These are phyloP conservation scores for Pseudoscleropodium purum DNA, from an alignment of 225 moss, liverwort and hornwort species.

Conservation along the genomic window DNA sequence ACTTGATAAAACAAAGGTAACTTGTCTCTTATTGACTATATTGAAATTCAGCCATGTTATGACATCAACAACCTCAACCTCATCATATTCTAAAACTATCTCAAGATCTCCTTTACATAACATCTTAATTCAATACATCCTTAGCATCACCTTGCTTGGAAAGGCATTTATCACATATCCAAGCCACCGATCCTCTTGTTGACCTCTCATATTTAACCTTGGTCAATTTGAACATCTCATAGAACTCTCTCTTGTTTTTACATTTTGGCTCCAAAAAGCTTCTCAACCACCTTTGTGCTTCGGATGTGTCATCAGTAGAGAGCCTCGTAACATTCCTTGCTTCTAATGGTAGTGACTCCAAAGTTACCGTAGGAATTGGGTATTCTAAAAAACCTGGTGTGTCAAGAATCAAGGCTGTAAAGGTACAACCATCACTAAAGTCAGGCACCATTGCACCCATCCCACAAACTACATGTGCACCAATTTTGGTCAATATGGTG, in stretches of 20 bases:
- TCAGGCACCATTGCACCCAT: not conserved
- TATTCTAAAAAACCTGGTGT: accelerated
- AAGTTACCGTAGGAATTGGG: accelerated
- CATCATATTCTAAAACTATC: not conserved
- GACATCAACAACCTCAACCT: not conserved
- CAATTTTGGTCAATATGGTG: not conserved
- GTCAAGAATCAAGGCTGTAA: not conserved
- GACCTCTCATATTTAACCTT: not conserved
- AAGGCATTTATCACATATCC: not conserved
- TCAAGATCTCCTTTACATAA: accelerated
- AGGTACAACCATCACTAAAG: not conserved
- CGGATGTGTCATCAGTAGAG: not conserved
- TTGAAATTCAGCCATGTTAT: accelerated
- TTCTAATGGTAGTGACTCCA: not conserved
- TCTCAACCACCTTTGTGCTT: not conserved
- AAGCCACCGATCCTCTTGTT: accelerated
- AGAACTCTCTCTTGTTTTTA: not conserved
- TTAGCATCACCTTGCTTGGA: not conserved
- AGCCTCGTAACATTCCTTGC: not conserved
- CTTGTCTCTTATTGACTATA: not conserved
- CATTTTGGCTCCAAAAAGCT: not conserved
- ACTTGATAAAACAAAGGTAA: not conserved
- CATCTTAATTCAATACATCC: not conserved
- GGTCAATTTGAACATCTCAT: not conserved
- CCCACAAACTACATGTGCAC: not conserved